These are phyloP conservation scores for Picea mariana DNA, from an alignment of 83 land plant species.

Conservation along the genomic window DNA sequence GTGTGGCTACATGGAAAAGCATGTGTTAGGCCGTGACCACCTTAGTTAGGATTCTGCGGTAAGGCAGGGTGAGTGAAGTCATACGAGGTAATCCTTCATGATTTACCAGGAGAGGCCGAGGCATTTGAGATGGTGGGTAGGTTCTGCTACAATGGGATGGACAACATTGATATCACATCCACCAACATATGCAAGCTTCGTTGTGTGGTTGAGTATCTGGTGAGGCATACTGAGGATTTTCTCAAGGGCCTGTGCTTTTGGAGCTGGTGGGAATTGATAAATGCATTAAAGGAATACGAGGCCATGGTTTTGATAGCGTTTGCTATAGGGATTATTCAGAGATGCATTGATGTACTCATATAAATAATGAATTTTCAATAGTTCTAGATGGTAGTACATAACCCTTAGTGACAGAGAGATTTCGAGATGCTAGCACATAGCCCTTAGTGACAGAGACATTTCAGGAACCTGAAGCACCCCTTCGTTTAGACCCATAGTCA, in stretches of 20 bases:
- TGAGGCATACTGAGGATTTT: no score
- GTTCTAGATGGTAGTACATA: no score
- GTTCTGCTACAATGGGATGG: conserved; percentile 61
- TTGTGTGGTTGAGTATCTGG: conserved; percentile 45
- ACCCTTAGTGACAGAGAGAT: no score
- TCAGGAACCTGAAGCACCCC: no score
- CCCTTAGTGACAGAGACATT: no score
- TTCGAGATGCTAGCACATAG: no score
- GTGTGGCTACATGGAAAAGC: no score
- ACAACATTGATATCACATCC: conserved; percentile 27
- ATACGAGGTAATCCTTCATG: conserved; percentile 46
- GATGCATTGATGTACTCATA: conserved; percentile 44
- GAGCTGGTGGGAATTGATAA: conserved; percentile 53
- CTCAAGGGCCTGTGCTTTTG: conserved; percentile 5
- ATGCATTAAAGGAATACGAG: conserved; percentile 55
- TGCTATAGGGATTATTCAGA: conserved; percentile 34
- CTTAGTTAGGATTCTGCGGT: no score
- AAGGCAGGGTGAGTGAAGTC: neutral
- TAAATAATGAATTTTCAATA: conserved; percentile 22
- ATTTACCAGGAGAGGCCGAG: conserved; percentile 38
- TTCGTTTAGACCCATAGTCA: no score
- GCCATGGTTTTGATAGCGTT: conserved; percentile 15
- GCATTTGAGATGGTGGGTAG: conserved; percentile 57
- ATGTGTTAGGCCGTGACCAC: no score
- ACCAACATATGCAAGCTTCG: conserved; percentile 38